Conservation (phyloP, 164 flowering plant species). For the Magnolia sinica region DNA sequence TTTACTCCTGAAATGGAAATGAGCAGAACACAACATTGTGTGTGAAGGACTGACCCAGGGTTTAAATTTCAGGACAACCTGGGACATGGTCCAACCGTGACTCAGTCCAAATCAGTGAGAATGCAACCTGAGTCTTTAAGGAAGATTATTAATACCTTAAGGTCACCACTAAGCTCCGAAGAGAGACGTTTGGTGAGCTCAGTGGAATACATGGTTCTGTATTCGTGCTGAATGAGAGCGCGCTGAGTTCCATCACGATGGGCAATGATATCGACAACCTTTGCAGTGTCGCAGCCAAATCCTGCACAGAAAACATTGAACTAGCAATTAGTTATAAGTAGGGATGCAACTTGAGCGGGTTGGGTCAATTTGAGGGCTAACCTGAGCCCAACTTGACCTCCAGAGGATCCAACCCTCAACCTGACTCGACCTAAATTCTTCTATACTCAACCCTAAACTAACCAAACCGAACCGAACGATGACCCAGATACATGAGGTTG, state of each 20-base stretch:
- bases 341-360: too few species aligned
- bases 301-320: conserved; percentile 33
- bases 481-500: too few species aligned
- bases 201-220: conserved; percentile 44
- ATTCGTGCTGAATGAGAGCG: conserved; percentile 60
- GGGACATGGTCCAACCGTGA: neutral
- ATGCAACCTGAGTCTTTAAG: neutral
- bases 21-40: neutral
- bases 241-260: conserved; percentile 73
- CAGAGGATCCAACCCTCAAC: too few species aligned
- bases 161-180: conserved; percentile 63
- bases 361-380: too few species aligned
- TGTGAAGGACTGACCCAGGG: too few species aligned
- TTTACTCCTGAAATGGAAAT: neutral
- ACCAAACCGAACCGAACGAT: too few species aligned
- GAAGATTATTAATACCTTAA: conserved; percentile 40
- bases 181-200: conserved; percentile 56
- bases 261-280: conserved; percentile 58
- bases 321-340: neutral
- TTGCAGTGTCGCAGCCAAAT: conserved; percentile 65
- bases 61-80: too few species aligned
- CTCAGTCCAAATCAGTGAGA: neutral
- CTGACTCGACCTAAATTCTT: too few species aligned
- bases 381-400: too few species aligned
- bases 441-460: too few species aligned